These are phyloP conservation scores for Psilocybe subaeruginosa DNA, from an alignment of 768 basidiomycete genomes.

Conservation along the genomic window DNA sequence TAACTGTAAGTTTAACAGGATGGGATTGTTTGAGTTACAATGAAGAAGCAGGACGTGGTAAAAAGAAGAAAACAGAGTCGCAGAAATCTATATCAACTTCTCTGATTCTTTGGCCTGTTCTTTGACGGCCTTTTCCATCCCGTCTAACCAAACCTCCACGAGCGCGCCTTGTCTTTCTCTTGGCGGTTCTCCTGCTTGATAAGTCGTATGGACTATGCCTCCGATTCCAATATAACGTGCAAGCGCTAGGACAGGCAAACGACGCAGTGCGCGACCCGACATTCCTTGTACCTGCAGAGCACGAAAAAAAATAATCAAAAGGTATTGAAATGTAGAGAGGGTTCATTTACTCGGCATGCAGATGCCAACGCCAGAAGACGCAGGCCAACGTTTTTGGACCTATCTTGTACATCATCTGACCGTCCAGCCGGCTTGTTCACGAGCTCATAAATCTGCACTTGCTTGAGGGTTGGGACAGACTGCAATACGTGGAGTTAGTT, in stretches of 20 bases:
- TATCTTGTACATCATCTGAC: constrained; percentile 43
- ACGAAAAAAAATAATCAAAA: not conserved
- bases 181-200: constrained; percentile 1
- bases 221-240: constrained; percentile 77
- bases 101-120: constrained; percentile 58
- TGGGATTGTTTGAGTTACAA: not conserved
- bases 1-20: too few species aligned
- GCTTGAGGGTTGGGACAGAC: constrained; percentile 64
- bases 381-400: constrained; percentile 55
- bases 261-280: constrained; percentile 90
- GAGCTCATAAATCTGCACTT: constrained; percentile 61
- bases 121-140: constrained; percentile 78
- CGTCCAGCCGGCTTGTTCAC: constrained; percentile 32
- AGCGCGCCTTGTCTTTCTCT: constrained; percentile 30
- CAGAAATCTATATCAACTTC: constrained; percentile 34
- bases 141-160: constrained; percentile 80
- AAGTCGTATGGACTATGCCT: constrained; percentile 5
- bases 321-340: not conserved
- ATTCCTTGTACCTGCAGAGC: constrained; percentile 65
- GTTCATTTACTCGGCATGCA: constrained; percentile 73
- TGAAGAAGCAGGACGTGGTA: not conserved
- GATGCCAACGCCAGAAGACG: constrained; percentile 70
- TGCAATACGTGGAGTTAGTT: constrained; percentile 28
- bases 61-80: not conserved
- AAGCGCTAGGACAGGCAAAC: constrained; percentile 93